Evolutionary conservation across 495 filamentous ascomycete genomes (phyloP), one percentile per base, ranked within the genome.

Genomic region (Aspergillus avenaceus): DNA sequence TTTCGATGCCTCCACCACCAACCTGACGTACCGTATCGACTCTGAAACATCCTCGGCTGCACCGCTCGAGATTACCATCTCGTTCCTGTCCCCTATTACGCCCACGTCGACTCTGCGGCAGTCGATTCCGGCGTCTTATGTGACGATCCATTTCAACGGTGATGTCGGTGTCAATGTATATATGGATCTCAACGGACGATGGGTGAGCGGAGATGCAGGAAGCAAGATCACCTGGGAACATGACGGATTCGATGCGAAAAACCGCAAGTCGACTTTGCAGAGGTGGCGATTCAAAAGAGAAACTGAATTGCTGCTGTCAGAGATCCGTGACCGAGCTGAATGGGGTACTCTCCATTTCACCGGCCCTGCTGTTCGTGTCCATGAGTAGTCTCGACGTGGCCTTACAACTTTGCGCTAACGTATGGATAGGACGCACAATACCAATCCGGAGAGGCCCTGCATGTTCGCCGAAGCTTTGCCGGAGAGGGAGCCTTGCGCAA

Each of bases 1-100:
- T 13, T 97, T 91, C 61, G 92, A 97, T 71, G 88, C 92, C 31
- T 95, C 90, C 1, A 92, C 88, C 1, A 97, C 92, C 25, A 96
- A 95, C 58, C 77, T 97, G 43, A 92, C 87, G 28, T 97, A 96
- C 64, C 66, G 65, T 14, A 82, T 97, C 32, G 71, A 74, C 4
- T 72, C 80, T 4, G 37, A 44, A 8, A 55, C 56, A 11, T 46
- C 49, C 8, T 31, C 55, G 4, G 52, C 54, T 19, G 52, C 56
- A 7, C 74, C 81, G 40, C 52, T 73, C 2, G 79, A 84, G 47
- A 67, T 97, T 46, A 82, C 80, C 3, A 76, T 96, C 19, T 92
- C 91, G 2, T 96, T 96, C 67, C 77, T 96, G 29, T 96, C 91
- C 19, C 92, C 92, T 5, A 89, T 97, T 38, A 97, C 92, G 0